phyloP scores from a whole-genome alignment of 2,329 filamentous ascomycete species.

The Ophiostoma piceae region DNA sequence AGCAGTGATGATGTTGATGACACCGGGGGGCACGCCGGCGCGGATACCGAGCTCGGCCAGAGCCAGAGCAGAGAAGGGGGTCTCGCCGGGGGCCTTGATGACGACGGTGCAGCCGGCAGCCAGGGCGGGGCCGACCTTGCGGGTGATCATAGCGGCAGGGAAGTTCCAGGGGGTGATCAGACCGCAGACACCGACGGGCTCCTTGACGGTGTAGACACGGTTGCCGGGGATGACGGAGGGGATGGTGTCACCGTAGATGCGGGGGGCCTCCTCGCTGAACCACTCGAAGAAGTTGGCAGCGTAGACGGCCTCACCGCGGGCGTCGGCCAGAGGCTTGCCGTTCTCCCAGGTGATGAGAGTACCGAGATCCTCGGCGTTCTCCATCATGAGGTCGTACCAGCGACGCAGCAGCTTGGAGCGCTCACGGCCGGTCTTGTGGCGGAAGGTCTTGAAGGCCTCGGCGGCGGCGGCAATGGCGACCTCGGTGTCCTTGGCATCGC shows the following conservation, averaged over 20 bases:
- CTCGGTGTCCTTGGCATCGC: conserved; percentile 70
- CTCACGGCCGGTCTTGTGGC: conserved; percentile 66
- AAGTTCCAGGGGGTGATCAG: conserved; percentile 90
- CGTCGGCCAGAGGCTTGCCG: conserved; percentile 74
- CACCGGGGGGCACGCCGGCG: conserved; percentile 83
- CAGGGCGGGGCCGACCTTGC: conserved; percentile 67
- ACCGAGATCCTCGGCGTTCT: conserved; percentile 74
- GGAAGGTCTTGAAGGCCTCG: conserved; percentile 67
- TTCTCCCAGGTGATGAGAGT: conserved; percentile 86
- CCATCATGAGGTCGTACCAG: conserved; percentile 76
- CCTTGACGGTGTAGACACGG: conserved; percentile 70
- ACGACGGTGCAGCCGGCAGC: conserved; percentile 96
- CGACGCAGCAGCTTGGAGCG: conserved; percentile 67
- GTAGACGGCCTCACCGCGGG: conserved; percentile 66
- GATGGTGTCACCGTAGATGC: conserved; percentile 70
- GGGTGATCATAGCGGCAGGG: conserved; percentile 68
- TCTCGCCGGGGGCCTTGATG: conserved; percentile 85
- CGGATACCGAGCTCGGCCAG: conserved; percentile 79
- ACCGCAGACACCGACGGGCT: conserved; percentile 78
- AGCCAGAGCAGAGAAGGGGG: conserved; percentile 83
- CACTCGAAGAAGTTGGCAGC: conserved; percentile 73
- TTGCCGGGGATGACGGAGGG: conserved; percentile 65
- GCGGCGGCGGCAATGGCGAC: conserved; percentile 78
- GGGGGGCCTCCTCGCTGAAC: conserved; percentile 74
- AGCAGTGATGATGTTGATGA: conserved; percentile 83